phyloP scores from a whole-genome alignment of 2,329 filamentous ascomycete genomes.

The Drechslerella dactyloides region DNA sequence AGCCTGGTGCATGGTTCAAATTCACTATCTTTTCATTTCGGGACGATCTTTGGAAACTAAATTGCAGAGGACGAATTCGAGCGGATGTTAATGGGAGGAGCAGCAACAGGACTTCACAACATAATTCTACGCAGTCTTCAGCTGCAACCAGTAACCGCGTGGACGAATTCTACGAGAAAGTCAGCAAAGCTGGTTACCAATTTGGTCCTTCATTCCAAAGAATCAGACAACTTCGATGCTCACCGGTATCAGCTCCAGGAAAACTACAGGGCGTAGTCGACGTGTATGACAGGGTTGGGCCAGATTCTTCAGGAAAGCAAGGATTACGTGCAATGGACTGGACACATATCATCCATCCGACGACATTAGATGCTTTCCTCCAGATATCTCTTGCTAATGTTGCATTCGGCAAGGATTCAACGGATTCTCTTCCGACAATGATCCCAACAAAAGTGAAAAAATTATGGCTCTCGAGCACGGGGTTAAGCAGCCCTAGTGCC shows the following conservation, averaged over 20 bases:
- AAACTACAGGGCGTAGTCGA: too few relatives aligned
- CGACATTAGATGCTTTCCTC: constrained; percentile 60
- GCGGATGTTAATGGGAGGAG: not conserved
- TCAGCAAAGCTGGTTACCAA: constrained; percentile 58
- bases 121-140: not conserved
- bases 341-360: constrained; percentile 60
- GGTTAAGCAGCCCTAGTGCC: not conserved
- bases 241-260: too few relatives aligned
- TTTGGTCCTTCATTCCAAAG: constrained; percentile 59
- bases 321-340: constrained; percentile 57
- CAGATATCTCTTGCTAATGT: constrained; percentile 59
- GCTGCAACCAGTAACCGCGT: not conserved
- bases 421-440: constrained; percentile 17
- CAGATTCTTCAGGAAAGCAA: not conserved
- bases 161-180: constrained; percentile 55
- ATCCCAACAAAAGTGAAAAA: constrained; percentile 31
- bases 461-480: constrained; percentile 23
- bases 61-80: constrained; percentile 21
- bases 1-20: constrained; percentile 32
- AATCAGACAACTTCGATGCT: constrained; percentile 53
- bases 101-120: not conserved
- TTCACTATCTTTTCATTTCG: constrained; percentile 28
- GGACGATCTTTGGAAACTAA: constrained; percentile 17
- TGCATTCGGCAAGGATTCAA: not conserved
- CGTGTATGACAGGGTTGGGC: too few relatives aligned